Evolutionary conservation across 495 filamentous ascomycete genomes (phyloP), one percentile per base, ranked within the genome.

Genomic region (Lophium mytilinum): DNA sequence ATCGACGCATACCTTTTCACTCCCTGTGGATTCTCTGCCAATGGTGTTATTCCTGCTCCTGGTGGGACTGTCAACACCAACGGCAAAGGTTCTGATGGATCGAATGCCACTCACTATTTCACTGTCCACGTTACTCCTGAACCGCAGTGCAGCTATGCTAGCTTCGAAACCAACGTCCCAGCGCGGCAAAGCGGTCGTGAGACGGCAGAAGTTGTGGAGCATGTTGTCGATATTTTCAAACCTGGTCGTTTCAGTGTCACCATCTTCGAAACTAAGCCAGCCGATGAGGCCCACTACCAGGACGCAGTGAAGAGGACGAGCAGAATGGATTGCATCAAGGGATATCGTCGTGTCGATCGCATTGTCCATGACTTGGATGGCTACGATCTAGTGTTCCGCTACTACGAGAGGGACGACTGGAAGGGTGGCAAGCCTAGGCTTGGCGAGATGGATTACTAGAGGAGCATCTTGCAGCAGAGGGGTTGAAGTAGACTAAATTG

Each of bases 141-240:
- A 77, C 87, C 93, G 35, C 83, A 94, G 66, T 99, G 92, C 78
- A 95, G 90, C n/a, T 99, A 95, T 66, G 94, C 94, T 14, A 96
- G 90, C 4, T 99, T 99, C 67, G 94, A 99, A 78, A 96, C 94
- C 61, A 97, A 99, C 62, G 94, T 99, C 7, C 93, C 94, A n/a
- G 83, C 88, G 53, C 82, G 83, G 19, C 88, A 94, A 72, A 86
- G 81, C 50, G 92, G 92, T 11, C 89, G 91, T 63, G 83, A 89
- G 66, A 96, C 92, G 19, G 83, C 83, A 30, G 91, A 94, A 34
- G 82, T 97, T 58, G 84, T 99, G 59, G 82, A 95, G 72, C 90
- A 96, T 55, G 94, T 97, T 18, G 90, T 96, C 52, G 74, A 78
- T 53, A 99, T 97, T 71, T 99, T 99, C 82, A 87, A 87, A 65